Evolutionary conservation across 441 rosid genomes (phyloP).

Genomic region (Cnidoscolus chayamansa): DNA sequence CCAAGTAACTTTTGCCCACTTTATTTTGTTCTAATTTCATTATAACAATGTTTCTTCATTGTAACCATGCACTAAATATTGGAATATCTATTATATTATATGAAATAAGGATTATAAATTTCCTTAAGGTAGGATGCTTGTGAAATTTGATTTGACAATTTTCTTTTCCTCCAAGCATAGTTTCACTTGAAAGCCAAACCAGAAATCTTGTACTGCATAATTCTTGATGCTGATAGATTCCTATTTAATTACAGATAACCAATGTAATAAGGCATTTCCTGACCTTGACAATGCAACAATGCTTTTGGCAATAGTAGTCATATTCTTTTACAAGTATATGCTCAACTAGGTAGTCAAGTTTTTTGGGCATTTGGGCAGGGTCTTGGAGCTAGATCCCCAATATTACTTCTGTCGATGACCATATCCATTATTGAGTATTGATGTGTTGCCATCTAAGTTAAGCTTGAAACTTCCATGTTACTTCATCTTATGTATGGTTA

Average conservation of each 20-base stretch:
- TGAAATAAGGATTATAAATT: neutral
- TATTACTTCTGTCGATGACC: neutral
- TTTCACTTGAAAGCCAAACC: neutral
- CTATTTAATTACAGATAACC: neutral
- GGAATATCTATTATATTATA: neutral
- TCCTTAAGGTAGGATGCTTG: neutral
- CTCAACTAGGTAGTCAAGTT: neutral
- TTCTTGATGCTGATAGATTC: neutral
- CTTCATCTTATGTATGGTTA: neutral
- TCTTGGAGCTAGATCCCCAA: no score
- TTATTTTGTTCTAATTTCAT: conserved; percentile 5
- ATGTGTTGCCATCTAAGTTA: neutral
- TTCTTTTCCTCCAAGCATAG: neutral
- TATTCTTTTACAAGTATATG: neutral
- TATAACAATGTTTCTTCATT: neutral
- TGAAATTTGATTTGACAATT: neutral
- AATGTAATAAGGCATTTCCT: neutral
- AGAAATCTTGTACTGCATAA: neutral
- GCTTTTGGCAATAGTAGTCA: neutral
- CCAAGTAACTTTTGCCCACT: conserved; percentile 54
- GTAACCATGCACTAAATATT: neutral
- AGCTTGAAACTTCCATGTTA: neutral
- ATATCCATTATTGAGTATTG: neutral
- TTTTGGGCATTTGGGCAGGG: no score
- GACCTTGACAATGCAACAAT: neutral